Evolutionary conservation across 2,329 filamentous ascomycete genomes (phyloP).

Genomic region (Aurifilum marmelostoma): DNA sequence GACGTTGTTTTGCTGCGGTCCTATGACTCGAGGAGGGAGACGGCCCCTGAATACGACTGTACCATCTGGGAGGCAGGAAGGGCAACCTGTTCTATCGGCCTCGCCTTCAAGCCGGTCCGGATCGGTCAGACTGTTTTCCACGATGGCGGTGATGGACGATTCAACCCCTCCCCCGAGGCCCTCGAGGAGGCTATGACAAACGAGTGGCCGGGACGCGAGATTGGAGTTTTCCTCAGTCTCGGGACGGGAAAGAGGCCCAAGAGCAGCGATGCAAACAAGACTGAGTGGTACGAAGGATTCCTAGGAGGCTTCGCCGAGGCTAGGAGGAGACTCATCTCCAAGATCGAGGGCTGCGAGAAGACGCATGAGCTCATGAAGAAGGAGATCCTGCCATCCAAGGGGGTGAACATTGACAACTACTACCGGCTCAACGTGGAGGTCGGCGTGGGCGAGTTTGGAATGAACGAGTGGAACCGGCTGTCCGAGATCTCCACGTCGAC

Average conservation of each 20-base stretch:
- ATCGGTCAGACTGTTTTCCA: conserved; percentile 94
- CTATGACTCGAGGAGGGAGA: conserved; percentile 92
- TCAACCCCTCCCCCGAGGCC: conserved; percentile 84
- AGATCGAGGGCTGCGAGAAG: conserved; percentile 93
- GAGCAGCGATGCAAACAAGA: conserved; percentile 67
- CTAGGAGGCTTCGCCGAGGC: conserved; percentile 92
- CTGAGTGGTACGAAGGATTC: conserved; percentile 93
- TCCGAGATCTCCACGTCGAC: conserved; percentile 94
- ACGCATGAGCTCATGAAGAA: conserved; percentile 86
- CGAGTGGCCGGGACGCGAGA: conserved; percentile 91
- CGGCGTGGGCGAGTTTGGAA: conserved; percentile 93
- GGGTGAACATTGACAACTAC: conserved; percentile 87
- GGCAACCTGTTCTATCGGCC: conserved; percentile 86
- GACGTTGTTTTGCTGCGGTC: conserved; percentile 80
- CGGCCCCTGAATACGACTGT: conserved; percentile 87
- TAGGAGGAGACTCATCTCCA: conserved; percentile 77
- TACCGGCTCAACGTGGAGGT: conserved; percentile 96
- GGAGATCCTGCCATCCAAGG: conserved; percentile 74
- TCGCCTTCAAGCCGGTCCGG: conserved; percentile 94
- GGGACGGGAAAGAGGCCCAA: conserved; percentile 85
- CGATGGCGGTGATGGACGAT: conserved; percentile 88
- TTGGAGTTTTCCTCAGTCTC: conserved; percentile 89
- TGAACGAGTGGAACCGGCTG: conserved; percentile 97
- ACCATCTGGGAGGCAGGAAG: conserved; percentile 97
- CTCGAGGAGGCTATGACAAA: conserved; percentile 90